Percentiles rank a stretch among this genome's conserved stretches.
Conservation (phyloP, 2,329 filamentous ascomycete species). For the Emmonsia crescens region DNA sequence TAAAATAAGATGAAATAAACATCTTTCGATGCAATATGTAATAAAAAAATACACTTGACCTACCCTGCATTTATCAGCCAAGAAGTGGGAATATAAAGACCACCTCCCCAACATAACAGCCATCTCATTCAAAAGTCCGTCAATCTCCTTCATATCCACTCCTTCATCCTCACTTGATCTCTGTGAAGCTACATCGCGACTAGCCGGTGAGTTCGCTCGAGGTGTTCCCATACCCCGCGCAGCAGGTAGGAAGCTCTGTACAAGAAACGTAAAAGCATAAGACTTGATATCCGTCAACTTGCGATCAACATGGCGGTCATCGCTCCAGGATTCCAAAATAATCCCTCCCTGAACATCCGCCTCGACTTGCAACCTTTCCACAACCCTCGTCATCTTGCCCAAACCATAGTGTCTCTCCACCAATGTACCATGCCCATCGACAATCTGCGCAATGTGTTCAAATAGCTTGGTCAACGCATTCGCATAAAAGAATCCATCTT, state of each 20-base stretch:
- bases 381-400: conserved; percentile 89
- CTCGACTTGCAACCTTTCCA: conserved; percentile 85
- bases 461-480: conserved; percentile 85
- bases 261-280: conserved; percentile 93
- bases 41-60: conserved; percentile 19
- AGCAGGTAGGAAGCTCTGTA: conserved; percentile 77
- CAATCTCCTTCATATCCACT: conserved; percentile 94
- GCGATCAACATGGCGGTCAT: conserved; percentile 74
- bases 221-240: conserved; percentile 56
- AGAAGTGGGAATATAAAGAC: conserved; percentile 83
- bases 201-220: conserved; percentile 65
- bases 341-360: conserved; percentile 95
- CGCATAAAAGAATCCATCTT: conserved; percentile 82
- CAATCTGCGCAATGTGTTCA: conserved; percentile 93
- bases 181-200: conserved; percentile 40
- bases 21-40: conserved; percentile 6
- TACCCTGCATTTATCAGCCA: conserved; percentile 77
- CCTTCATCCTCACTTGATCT: conserved; percentile 75
- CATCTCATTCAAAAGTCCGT: conserved; percentile 75
- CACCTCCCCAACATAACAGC: conserved; percentile 86
- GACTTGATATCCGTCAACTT: conserved; percentile 92
- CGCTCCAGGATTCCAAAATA: conserved; percentile 87
- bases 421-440: conserved; percentile 79
- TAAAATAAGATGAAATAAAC: conserved; percentile 15
- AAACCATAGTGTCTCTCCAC: conserved; percentile 89